These are phyloP conservation scores for Neoboletus subvelutipes DNA, from an alignment of 768 basidiomycete genomes.

Conservation along the genomic window DNA sequence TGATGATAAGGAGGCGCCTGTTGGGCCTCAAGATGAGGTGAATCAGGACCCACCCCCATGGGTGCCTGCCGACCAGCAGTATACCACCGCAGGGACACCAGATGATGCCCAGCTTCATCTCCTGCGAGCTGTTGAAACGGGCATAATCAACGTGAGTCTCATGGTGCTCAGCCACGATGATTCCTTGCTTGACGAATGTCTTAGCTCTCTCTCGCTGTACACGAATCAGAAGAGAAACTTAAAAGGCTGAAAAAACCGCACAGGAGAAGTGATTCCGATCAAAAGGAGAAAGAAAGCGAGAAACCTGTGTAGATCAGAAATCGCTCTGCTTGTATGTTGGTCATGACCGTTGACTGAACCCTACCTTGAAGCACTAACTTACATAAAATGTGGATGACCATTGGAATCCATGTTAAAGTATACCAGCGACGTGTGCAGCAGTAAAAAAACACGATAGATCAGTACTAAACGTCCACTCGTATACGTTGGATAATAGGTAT, in stretches of 20 bases:
- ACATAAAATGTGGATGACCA: constrained; percentile 9
- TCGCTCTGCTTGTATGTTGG: not conserved
- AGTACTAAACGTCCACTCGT: constrained; percentile 78
- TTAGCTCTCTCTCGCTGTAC: constrained; percentile 73
- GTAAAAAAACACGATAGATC: constrained; percentile 21
- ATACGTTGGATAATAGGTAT: constrained; percentile 93
- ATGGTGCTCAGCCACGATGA: not conserved
- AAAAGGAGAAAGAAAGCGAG: constrained; percentile 14
- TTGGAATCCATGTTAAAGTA: constrained; percentile 9
- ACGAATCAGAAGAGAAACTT: constrained; percentile 77
- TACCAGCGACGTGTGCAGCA: constrained; percentile 13
- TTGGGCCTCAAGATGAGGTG: constrained; percentile 45
- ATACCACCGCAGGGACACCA: constrained; percentile 66
- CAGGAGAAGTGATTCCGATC: constrained; percentile 1
- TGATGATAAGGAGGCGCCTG: constrained; percentile 59
- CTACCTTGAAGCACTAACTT: constrained; percentile 1
- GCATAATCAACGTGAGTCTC: constrained; percentile 67
- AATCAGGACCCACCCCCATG: constrained; percentile 67
- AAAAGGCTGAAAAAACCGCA: constrained; percentile 14
- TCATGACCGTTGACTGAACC: not conserved
- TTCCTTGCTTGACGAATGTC: constrained; percentile 5
- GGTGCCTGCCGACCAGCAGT: constrained; percentile 69
- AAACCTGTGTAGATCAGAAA: constrained; percentile 1
- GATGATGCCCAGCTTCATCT: constrained; percentile 71
- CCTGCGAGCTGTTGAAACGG: constrained; percentile 79